These are phyloP conservation scores for Alternaria ventricosa DNA, from an alignment of 2,329 filamentous ascomycete species.

Conservation along the genomic window DNA sequence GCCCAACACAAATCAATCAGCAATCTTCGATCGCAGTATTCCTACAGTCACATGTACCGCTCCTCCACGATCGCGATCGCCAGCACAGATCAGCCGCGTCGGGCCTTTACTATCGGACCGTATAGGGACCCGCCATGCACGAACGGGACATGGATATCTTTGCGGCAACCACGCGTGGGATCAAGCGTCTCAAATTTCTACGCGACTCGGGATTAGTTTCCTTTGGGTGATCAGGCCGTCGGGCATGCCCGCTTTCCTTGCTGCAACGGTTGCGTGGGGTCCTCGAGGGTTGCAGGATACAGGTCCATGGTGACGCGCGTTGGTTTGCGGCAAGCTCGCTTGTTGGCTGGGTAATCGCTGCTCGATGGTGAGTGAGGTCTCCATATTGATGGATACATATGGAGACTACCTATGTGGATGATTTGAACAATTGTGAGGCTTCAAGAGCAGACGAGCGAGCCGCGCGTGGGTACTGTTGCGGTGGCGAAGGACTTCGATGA, in stretches of 20 bases:
- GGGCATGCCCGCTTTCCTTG: neutral
- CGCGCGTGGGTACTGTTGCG: neutral
- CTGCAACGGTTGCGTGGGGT: neutral
- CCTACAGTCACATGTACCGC: neutral
- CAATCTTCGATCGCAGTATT: constrained; percentile 1
- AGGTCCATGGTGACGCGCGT: neutral
- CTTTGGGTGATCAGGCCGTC: neutral
- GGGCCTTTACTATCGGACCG: neutral
- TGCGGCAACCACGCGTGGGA: neutral
- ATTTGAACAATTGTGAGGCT: neutral
- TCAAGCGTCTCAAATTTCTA: neutral
- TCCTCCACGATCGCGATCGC: neutral
- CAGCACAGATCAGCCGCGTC: neutral
- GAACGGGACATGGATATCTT: neutral
- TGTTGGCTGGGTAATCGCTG: neutral
- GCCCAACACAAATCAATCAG: neutral
- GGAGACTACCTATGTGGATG: neutral
- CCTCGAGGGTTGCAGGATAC: neutral
- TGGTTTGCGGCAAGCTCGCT: neutral
- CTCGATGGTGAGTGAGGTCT: neutral
- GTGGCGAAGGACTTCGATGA: neutral
- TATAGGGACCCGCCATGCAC: neutral
- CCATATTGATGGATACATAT: neutral
- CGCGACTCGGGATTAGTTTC: neutral
- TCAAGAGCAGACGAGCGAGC: neutral